Evolutionary conservation across 2,329 filamentous ascomycete species (phyloP), one percentile per base, ranked within the genome.

Genomic region (Ophiocordyceps camponoti-rufipedis): DNA sequence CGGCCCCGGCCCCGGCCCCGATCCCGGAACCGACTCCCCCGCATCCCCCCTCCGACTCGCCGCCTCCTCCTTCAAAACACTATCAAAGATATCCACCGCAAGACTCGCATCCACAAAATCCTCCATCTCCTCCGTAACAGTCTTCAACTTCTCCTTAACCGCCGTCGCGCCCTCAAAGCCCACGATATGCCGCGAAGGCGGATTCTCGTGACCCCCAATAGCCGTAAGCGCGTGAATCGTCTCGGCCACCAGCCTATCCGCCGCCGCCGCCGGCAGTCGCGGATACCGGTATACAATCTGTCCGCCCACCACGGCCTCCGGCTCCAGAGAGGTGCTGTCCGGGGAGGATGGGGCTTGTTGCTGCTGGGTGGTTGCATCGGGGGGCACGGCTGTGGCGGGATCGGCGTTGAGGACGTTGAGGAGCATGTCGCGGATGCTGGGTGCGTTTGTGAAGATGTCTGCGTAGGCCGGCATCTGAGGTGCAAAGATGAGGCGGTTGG

Each of bases 81-180:
- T 73, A 40, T 76, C 72, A 48, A 74, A 75, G 28, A 86, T 83
- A 59, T 94, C 88, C 14, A 91, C 87, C 0, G 85, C 81, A 51
- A 82, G 71, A 55, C 87, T 95, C 28, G 87, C 82, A 54, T 94
- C 86, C 28, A 94, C 82, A 62, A 96, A 96, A 53, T 96, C 91
- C 61, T 96, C 91, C 47, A 96, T 66, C 65, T 96, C 91, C 60
- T 96, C 88, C 50, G 86, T 94, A 3, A 95, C 85, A 2, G 87
- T 95, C 67, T 93, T 94, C 46, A 98, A 67, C 65, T 96, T 96
- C 64, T 96, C 91, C 60, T 89, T 93, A 38, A 96, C 89, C 39
- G 84, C 84, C 6, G 78, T 72, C 12, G 89, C 82, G 1, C 85
- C 89, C 61, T 96, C 91, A 46, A 82, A 78, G 0, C 91, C 89